Conservation (phyloP, 2,329 filamentous ascomycete genomes). For the Penicillium sp. region DNA sequence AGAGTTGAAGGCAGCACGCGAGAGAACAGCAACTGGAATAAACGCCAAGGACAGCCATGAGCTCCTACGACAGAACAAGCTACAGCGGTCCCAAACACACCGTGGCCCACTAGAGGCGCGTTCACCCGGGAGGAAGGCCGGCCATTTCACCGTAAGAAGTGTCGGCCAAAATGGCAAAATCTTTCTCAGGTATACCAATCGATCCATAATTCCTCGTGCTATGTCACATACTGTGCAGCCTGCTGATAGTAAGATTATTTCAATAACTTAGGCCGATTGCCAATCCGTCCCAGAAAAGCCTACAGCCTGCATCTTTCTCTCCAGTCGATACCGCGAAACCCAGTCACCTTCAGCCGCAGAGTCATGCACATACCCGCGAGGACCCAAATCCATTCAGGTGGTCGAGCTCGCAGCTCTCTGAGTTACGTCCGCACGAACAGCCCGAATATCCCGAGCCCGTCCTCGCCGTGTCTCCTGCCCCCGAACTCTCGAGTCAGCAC, state of each 20-base stretch:
- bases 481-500: constrained; percentile 26
- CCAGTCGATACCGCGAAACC: constrained; percentile 59
- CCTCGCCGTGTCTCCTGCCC: constrained; percentile 21
- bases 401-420: constrained; percentile 45
- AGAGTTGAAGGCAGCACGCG: constrained; percentile 34
- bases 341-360: constrained; percentile 50
- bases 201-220: constrained; percentile 12
- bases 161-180: constrained; percentile 81
- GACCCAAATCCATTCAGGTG: constrained; percentile 39
- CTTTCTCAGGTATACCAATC: constrained; percentile 66
- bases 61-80: constrained; percentile 39
- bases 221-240: constrained; percentile 17
- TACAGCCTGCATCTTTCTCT: constrained; percentile 34
- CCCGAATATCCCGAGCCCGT: constrained; percentile 25
- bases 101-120: constrained; percentile 56
- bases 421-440: constrained; percentile 35
- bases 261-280: constrained; percentile 34
- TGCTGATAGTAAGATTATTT: constrained; percentile 15
- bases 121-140: constrained; percentile 63
- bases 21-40: constrained; percentile 36
- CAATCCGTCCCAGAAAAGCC: constrained; percentile 35
- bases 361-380: constrained; percentile 28
- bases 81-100: constrained; percentile 50
- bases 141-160: constrained; percentile 76
- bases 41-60: constrained; percentile 56